Base-by-base conservation (phyloP, 2,329 filamentous ascomycete genomes). In the Colletotrichum musicola region DNA sequence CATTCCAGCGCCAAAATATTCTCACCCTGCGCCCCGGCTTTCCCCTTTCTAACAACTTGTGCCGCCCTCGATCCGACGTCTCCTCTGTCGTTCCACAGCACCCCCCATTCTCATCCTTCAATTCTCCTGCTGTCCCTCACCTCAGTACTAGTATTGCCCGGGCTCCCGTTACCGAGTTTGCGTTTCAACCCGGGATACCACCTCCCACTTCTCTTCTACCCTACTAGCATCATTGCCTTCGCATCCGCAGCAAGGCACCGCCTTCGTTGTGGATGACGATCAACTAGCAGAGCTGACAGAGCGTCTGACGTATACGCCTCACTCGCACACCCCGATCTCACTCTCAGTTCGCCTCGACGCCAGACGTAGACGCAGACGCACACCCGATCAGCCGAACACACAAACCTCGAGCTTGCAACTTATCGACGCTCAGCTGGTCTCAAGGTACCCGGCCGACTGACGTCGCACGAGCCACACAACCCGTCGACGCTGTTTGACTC, bases 1-100 rank as follows among this genome's bases (percentile, higher is more conserved):
- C 65, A 65, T 65, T 65, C 61, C 65, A 65, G 62, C 62, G 55
- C 13, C 54, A 30, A 30, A 57, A 55, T 65, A 53, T 25, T 58
- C 53, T 25, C 53, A 58, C 64, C 47, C 60, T 68, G 64, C 64
- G 64, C 64, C 65, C 61, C 65, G 49, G 47, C 65, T 44, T 65
- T 59, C 38, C 55, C 55, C 44, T 40, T 60, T 65, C 54, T 54
- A 62, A 54, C 50, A 60, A 30, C 49, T 53, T 4, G 50, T 65
- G 38, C 60, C 64, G 64, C 60, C 61, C 60, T 64, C 60, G 20
- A 64, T 18, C 27, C 20, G 35, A 18, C 20, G 46, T 27, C 49
- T 50, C 38, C 20, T 40, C 51, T 50, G 35, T 58, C 51, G 55
- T 62, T 62, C 22, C 59, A 54, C 49, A 35, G 30, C 30, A 10